Base-by-base conservation (phyloP, 2,329 filamentous ascomycete genomes). In the Thielaviopsis cerberus region DNA sequence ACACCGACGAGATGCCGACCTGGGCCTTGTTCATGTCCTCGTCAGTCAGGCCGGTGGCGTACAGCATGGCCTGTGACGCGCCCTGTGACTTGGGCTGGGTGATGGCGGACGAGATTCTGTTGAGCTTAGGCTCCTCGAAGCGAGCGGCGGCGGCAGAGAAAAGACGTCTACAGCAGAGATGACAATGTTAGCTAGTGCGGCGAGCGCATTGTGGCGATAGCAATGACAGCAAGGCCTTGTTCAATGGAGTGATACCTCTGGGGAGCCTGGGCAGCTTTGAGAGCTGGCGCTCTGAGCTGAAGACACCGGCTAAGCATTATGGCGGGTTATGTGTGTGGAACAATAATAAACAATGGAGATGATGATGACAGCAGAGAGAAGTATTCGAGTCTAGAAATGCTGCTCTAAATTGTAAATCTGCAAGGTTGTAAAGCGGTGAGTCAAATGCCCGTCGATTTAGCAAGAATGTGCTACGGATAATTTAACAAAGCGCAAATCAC, bases 71-170 rank as follows among this genome's bases (percentile, higher is more conserved):
- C 75, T 98, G 92, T 50, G 92, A 97, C 58, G 94, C 92, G 64
- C 92, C 92, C 75, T 98, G 92, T 34, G 91, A 92, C 75, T 96
- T 97, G 69, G 90, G 91, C 73, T 97, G 90, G 25, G 92, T 98
- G 74, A 98, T 91, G 69, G 76, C 71, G 62, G 81, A 75, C 61
- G 90, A 96, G 68, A 91, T 76, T 70, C 81, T 88, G 78, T 98
- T 98, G 70, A 95, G 80, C 65, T 76, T 71, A 24, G 57, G 24
- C 17, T 61, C 60, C 51, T 77, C 73, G 58, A 69, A 66, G 63
- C 68, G 73, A 62, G 73, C 71, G 27, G 75, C 65, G 20, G 79
- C 78, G 51, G 73, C 70, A 48, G 75, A 78, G 57, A 81, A 69
- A 61, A 73, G 68, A 57, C 78, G 77, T 59, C 76, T 79, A 30